Percentiles rank a stretch among this genome's conserved stretches.
Conservation (phyloP, 129 eudicot genomes). For the Flaveria robusta region DNA sequence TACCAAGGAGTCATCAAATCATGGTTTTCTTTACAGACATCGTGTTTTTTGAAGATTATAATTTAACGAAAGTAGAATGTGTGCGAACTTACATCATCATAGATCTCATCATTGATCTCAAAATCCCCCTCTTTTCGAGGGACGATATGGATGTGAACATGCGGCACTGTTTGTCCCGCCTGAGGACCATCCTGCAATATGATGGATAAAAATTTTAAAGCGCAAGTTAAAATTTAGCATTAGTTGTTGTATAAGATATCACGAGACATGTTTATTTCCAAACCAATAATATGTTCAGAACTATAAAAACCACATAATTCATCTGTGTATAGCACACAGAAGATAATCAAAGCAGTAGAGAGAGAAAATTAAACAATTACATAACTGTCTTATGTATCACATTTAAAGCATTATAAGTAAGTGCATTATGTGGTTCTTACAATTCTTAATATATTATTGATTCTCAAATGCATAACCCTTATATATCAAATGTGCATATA, state of each 20-base stretch:
- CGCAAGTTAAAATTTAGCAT: neutral
- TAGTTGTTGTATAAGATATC: neutral
- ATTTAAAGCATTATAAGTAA: no score
- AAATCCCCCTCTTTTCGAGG: slow-evolving; percentile 86
- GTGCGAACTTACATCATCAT: slow-evolving; percentile 77
- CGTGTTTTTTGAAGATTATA: neutral
- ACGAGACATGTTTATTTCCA: no score
- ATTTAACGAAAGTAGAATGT: neutral
- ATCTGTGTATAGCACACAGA: no score
- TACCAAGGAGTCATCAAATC: neutral
- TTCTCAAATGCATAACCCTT: no score
- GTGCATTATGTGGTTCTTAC: no score
- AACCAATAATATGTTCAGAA: no score
- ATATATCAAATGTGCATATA: neutral
- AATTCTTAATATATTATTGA: no score
- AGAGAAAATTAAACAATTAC: no score
- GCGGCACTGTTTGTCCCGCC: slow-evolving; percentile 95
- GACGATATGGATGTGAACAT: slow-evolving; percentile 88
- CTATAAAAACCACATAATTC: no score
- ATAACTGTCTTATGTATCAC: no score
- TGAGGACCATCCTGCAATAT: slow-evolving; percentile 84
- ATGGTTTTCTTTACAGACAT: neutral
- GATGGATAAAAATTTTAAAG: neutral
- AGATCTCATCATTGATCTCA: slow-evolving; percentile 89
- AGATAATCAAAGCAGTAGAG: no score